phyloP scores from a whole-genome alignment of 176 grass and related monocot genomes.

The Chloris gayana region DNA sequence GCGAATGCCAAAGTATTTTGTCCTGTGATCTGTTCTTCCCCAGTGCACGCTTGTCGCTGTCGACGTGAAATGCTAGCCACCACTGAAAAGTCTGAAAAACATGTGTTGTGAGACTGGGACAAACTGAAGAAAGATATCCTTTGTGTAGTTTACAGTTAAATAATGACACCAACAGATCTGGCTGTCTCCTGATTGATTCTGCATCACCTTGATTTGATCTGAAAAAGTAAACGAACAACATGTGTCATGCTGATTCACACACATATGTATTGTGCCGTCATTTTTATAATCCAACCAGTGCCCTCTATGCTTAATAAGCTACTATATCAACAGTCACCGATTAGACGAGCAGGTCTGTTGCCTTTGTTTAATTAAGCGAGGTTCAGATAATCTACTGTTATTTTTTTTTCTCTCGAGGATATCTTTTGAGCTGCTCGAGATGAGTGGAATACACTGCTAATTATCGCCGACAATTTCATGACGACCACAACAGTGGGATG shows the following conservation, averaged over 20 bases:
- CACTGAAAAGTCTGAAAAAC: slow-evolving; percentile 27
- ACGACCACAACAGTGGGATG: slow-evolving; percentile 1
- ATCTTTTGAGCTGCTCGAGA: slow-evolving; percentile 50
- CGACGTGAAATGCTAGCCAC: slow-evolving; percentile 26
- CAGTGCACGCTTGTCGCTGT: slow-evolving; percentile 23
- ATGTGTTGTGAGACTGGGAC: slow-evolving; percentile 1
- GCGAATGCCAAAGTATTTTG: slow-evolving; percentile 19
- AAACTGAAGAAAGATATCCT: slow-evolving; percentile 35
- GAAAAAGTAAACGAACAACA: slow-evolving; percentile 50
- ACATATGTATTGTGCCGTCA: not conserved
- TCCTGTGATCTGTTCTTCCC: slow-evolving; percentile 24
- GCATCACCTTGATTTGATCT: slow-evolving; percentile 47
- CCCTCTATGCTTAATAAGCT: slow-evolving; percentile 15
- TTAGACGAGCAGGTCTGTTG: not conserved
- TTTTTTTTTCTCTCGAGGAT: not conserved
- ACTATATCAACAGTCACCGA: slow-evolving; percentile 27
- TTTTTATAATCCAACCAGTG: slow-evolving; percentile 40
- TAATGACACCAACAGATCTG: slow-evolving; percentile 37
- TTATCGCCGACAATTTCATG: slow-evolving; percentile 51
- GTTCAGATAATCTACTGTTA: slow-evolving; percentile 26
- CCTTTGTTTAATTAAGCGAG: slow-evolving; percentile 8
- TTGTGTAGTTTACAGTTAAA: slow-evolving; percentile 21
- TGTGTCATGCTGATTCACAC: slow-evolving; percentile 38
- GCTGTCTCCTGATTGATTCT: slow-evolving; percentile 41
- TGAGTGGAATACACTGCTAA: slow-evolving; percentile 38